Base-by-base conservation (phyloP, 2,329 filamentous ascomycete species). In the Venturia aucupariae region DNA sequence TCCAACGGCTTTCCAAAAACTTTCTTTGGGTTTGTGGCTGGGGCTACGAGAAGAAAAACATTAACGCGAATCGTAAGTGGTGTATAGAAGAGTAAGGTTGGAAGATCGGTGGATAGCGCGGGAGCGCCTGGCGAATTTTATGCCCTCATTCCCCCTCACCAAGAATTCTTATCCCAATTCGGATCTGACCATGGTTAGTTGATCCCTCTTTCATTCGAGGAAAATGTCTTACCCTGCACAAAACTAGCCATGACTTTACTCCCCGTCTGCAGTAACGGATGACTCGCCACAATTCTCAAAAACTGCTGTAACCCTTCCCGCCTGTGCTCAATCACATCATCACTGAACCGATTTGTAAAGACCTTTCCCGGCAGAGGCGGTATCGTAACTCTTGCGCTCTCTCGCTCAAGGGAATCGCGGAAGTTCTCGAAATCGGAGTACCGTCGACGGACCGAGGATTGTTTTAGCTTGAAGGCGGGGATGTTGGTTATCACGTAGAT, bases 381-480 rank as follows among this genome's bases (percentile, higher is more conserved):
- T 72, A 99, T 99, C 27, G 92, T 96, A 65, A 99, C 94, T 68
- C 93, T 86, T 65, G 92, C 92, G 71, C 86, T 90, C 79, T 99
- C 94, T 70, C 94, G 88, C 84, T 99, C 94, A 66, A 99, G 85
- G 68, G 97, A 96, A 77, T 99, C 94, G 74, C 94, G 90, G 77
- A 99, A 99, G 79, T 96, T 93, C 80, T 99, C 94, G 76, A 99
- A 99, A 77, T 99, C 94, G 65, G 89, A 94, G 81, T 99, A 99
- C 62, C 94, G 90, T 67, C 94, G 87, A 70, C 92, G 91, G 67
- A 99, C 94, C 70, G 87, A 86, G 68, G 87, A 92, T 75, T 76
- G 76, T 68, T 92, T 91, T 71, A 97, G 86, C 81, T 97, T 97
- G 84, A 99, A 99, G 71, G 94, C 92, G 65, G 94, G 94, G 74